Base-by-base conservation (phyloP, 495 filamentous ascomycete species). In the Penicillium arizonense region DNA sequence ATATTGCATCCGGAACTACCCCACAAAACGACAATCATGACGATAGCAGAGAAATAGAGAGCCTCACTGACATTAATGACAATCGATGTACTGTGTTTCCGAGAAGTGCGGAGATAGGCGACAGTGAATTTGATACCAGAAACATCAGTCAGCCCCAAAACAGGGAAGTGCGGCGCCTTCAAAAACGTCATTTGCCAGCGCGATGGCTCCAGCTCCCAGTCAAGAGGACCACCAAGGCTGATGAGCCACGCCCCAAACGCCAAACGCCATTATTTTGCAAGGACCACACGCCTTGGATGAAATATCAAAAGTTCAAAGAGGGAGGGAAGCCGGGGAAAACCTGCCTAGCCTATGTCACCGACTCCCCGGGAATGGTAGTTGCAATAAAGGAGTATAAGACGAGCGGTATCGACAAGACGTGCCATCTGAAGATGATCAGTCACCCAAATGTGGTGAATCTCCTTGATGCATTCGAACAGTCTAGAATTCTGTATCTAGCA, bases 371-470 rank as follows among this genome's bases (percentile, higher is more conserved):
- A 18, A 23, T 7, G 12, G 35, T 47, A 20, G 44, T 47, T 24
- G 44, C 33, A 24, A 47, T 47, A 3, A 47, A 47, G 18, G 32
- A 47, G 35, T 47, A 47, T 24, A 47, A 36, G 35, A 36, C 44
- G 16, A 47, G 44, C 14, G 44, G 44, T 24, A 47, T 47, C 18
- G 44, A 47, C 23, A 47, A 47, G 24, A 47, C 44, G 3, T 21
- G 33, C 30, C n/a, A 47, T 36, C 32, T 47, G 11, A 33, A 36
- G 11, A 21, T 35, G 10, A 47, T 35, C 20, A 47, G 44, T 36
- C 44, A 47, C 32, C 14, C n/a, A 32, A 47, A 47, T 21, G 11
- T 47, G 12, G 44, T 47, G 32, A 47, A 47, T 37, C 44, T 47
- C 14, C 13, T 47, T 20, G 30, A 37, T n/a, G 9, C 18, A 36